Evolutionary conservation across 164 flowering plant genomes (phyloP), one percentile per base, ranked within the genome.

Genomic region (Umbellularia californica): DNA sequence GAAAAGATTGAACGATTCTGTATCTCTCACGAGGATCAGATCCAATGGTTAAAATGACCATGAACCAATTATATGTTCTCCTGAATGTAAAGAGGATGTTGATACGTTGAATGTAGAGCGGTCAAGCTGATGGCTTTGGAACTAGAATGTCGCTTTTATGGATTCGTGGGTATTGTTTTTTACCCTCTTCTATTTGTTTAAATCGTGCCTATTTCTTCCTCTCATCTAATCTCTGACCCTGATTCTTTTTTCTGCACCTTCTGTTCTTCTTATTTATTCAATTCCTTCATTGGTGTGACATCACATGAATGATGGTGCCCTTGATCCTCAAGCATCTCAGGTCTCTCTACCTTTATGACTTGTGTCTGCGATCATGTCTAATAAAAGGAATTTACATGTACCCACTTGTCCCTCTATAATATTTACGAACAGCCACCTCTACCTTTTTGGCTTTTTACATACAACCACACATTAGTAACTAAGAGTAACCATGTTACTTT

Each of bases 121-220:
- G 67, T 64, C 67, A 55, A 64, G 28, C 67, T 25, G 67, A 64
- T 64, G 67, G 67, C 67, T 64, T 64, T 64, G 1, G 67, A 55
- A 20, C n/a, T 14, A 55, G 30, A 24, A 64, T 14, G 25, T 64
- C 27, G 60, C 28, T 4, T 64, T 64, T 64, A 23, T 24, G 17
- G 67, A 64, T 64, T 64, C 15, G 28, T 11, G 67, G 25, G 33
- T 23, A 24, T 64, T 64, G 33, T 64, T 64, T 25, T 64, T 41
- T 41, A 9, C 23, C 64, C 33, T 13, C 28, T 14, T 2, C 67
- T 64, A 15, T 64, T 25, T 64, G 30, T 23, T 64, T 64, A 64
- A 23, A 23, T 11, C 67, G 67, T 64, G 67, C 64, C 28, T 25
- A 64, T 64, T 64, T 13, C 15, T 2, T 11, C 67, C 33, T 25